A percentile compares a stretch with the other conserved stretches of the same genome.
phyloP scores from a whole-genome alignment of 1,284 basidiomycete genomes.

The Flammula alnicola region DNA sequence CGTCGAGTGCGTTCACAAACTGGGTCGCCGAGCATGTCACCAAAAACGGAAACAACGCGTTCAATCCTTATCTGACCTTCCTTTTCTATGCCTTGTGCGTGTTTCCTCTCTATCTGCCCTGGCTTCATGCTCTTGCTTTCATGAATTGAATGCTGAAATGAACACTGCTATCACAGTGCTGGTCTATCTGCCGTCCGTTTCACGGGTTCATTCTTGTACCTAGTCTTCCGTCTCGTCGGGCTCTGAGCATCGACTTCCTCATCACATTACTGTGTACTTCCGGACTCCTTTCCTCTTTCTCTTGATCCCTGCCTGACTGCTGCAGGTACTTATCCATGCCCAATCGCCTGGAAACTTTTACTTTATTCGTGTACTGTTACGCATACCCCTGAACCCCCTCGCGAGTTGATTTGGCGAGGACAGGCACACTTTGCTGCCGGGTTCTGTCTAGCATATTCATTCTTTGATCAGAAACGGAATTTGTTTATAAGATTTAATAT shows the following conservation, averaged over 20 bases:
- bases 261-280: slow-evolving; percentile 11
- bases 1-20: slow-evolving; percentile 72
- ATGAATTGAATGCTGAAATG: not conserved
- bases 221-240: slow-evolving; percentile 76
- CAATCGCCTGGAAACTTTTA: slow-evolving; percentile 17
- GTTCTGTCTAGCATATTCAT: slow-evolving; percentile 4
- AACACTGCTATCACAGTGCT: slow-evolving; percentile 51
- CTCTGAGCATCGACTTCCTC: slow-evolving; percentile 31
- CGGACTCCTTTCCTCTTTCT: slow-evolving; percentile 24
- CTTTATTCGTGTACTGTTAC: slow-evolving; percentile 8
- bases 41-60: slow-evolving; percentile 51
- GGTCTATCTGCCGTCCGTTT: slow-evolving; percentile 82
- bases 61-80: slow-evolving; percentile 87
- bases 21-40: slow-evolving; percentile 63
- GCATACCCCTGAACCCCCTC: slow-evolving; percentile 19
- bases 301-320: no score
- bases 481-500: slow-evolving; percentile 20
- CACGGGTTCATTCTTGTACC: slow-evolving; percentile 75
- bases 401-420: slow-evolving; percentile 28
- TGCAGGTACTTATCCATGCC: slow-evolving; percentile 6
- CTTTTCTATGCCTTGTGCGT: slow-evolving; percentile 83
- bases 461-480: slow-evolving; percentile 1
- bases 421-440: slow-evolving; percentile 6
- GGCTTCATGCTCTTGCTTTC: not conserved
- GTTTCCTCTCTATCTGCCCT: slow-evolving; percentile 7